phyloP scores from a whole-genome alignment of 768 basidiomycete genomes.

The Lactarius indigo region DNA sequence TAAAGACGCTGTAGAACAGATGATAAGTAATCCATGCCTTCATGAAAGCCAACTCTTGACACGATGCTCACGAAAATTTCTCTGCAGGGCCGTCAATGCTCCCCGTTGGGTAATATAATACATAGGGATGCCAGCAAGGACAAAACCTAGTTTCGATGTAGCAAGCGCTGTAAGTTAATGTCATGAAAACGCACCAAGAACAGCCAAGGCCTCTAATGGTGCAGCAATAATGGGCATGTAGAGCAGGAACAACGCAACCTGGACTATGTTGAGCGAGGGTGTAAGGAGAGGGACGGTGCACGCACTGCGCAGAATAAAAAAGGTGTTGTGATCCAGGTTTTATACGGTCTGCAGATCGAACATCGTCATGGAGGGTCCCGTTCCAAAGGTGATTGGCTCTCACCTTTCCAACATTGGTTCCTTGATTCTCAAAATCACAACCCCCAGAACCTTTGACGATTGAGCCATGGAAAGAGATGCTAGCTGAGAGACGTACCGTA shows the following conservation, averaged over 20 bases:
- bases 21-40: conserved; percentile 9
- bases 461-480: background rate
- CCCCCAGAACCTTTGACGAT: conserved; percentile 66
- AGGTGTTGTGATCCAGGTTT: conserved; percentile 88
- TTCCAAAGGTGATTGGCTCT: conserved; percentile 14
- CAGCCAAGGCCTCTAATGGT: conserved; percentile 82
- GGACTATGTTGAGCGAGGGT: background rate
- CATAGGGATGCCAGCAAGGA: conserved; percentile 74
- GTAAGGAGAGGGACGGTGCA: conserved; percentile 20
- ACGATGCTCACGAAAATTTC: conserved; percentile 30
- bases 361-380: background rate
- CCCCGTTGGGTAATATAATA: conserved; percentile 72
- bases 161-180: conserved; percentile 11
- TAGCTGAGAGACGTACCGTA: conserved; percentile 48
- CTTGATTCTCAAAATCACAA: conserved; percentile 83
- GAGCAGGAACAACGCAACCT: conserved; percentile 87
- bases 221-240: conserved; percentile 95
- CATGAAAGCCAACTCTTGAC: background rate
- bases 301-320: conserved; percentile 82
- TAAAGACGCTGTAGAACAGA: conserved; percentile 38
- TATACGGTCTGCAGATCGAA: conserved; percentile 69
- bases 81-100: conserved; percentile 35
- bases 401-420: conserved; percentile 86
- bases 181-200: conserved; percentile 57
- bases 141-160: conserved; percentile 51